Percentiles rank a stretch among this genome's conserved stretches.
Evolutionary conservation across 1,284 basidiomycete species (phyloP).

Genomic region (Sphagnurus paluster): DNA sequence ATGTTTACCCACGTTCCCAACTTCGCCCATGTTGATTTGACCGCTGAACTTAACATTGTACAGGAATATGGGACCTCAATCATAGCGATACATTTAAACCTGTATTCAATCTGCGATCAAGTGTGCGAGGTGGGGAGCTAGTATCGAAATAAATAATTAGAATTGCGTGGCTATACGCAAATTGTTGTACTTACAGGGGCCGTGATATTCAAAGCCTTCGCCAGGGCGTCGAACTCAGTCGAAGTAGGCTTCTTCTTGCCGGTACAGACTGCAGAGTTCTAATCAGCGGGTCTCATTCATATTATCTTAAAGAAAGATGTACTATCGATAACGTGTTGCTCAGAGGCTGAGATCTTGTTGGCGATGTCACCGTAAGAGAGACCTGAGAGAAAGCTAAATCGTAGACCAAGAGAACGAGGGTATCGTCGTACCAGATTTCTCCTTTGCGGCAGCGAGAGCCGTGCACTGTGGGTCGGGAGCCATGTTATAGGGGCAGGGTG

Average conservation of each 20-base stretch:
- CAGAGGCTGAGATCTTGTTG: slow-evolving; percentile 34
- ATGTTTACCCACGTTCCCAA: too few species aligned
- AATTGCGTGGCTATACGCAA: not conserved
- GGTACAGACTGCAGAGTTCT: slow-evolving; percentile 52
- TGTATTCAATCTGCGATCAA: too few species aligned
- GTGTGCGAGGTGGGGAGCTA: slow-evolving; percentile 24
- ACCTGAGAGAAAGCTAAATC: slow-evolving; percentile 34
- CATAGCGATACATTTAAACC: too few species aligned
- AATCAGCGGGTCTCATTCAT: too few species aligned
- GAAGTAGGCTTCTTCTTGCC: slow-evolving; percentile 44
- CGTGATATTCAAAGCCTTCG: slow-evolving; percentile 45
- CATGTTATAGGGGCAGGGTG: slow-evolving; percentile 22
- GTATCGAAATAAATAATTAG: not conserved
- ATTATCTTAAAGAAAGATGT: not conserved
- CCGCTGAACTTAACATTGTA: too few species aligned
- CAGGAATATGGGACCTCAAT: not conserved
- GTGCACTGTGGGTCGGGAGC: slow-evolving; percentile 52
- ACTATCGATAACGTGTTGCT: slow-evolving; percentile 56
- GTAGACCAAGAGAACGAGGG: not conserved
- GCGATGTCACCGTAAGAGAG: slow-evolving; percentile 50
- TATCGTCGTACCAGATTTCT: slow-evolving; percentile 40
- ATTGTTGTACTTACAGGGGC: slow-evolving; percentile 29
- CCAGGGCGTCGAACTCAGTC: slow-evolving; percentile 54
- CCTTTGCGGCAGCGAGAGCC: slow-evolving; percentile 56
- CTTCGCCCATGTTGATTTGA: too few species aligned